Base-by-base conservation (phyloP, 139 green algal species). In the Coelastrella sp. region DNA sequence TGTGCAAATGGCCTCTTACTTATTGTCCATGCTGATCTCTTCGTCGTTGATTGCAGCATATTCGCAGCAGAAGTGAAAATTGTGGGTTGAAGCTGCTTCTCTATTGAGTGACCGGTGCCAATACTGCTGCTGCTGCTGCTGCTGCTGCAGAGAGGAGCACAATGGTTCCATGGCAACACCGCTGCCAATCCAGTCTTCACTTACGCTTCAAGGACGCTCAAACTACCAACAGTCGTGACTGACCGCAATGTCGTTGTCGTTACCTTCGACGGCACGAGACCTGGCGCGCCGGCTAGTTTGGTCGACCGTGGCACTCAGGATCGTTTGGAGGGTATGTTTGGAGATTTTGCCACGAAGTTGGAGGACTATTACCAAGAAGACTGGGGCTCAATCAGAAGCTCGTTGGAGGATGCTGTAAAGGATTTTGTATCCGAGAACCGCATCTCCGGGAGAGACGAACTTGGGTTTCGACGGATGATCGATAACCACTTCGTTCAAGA, bases 81-180 rank as follows among this genome's bases (percentile, higher is more conserved):
- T n/a, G n/a, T n/a, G n/a, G n/a, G n/a, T n/a, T n/a, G n/a, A n/a
- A n/a, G n/a, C n/a, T n/a, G n/a, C n/a, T n/a, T n/a, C n/a, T n/a
- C n/a, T n/a, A n/a, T n/a, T n/a, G n/a, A n/a, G n/a, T n/a, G n/a
- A n/a, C n/a, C n/a, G n/a, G n/a, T n/a, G n/a, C n/a, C n/a, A n/a
- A n/a, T n/a, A n/a, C n/a, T n/a, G n/a, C n/a, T n/a, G n/a, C n/a
- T n/a, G n/a, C n/a, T n/a, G n/a, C n/a, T n/a, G n/a, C 41, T 57
- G 67, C 67, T 59, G 35, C 17, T 32, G 23, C 67, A 37, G 37
- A 30, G 21, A 25, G 72, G 72, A 0, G 72, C 72, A 32, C 72
- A 80, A 34, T 80, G 72, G 72, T 80, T 80, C 32, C 72, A 80
- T 45, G 72, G 72, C 25, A 57, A 13, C 8, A 43, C 40, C 21